Conservation (phyloP, 768 basidiomycete species). For the Boletus huronensis region DNA sequence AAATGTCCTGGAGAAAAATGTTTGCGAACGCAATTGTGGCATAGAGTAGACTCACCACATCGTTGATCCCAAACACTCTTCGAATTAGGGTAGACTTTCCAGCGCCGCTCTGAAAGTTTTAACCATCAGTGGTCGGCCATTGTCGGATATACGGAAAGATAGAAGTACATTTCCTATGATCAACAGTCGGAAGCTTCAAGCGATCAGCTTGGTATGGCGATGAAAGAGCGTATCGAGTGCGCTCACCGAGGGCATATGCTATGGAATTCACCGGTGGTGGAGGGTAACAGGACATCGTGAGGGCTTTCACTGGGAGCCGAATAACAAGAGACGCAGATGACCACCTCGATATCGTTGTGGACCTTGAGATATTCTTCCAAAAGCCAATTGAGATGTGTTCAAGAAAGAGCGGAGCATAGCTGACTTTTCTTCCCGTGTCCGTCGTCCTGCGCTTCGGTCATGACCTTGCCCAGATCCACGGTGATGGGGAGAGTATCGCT, state of each 20-base stretch:
- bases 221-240: too few species aligned
- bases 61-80: background rate
- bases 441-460: background rate
- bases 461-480: background rate
- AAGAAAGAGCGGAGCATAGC: background rate
- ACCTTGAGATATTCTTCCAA: background rate
- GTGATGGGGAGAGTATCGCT: background rate
- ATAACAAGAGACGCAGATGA: background rate
- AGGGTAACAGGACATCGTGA: background rate
- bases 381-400: background rate
- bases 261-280: background rate
- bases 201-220: background rate
- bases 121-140: background rate
- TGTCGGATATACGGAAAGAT: background rate
- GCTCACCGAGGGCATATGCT: background rate
- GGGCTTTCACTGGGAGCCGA: too few species aligned
- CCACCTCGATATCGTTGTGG: background rate
- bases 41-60: background rate
- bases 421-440: background rate
- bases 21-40: background rate
- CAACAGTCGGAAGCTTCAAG: background rate
- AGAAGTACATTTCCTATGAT: background rate
- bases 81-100: background rate
- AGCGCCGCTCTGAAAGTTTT: background rate
- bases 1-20: background rate